These are phyloP conservation scores for Wakefieldia striispora DNA, from an alignment of 768 basidiomycete genomes.

Conservation along the genomic window DNA sequence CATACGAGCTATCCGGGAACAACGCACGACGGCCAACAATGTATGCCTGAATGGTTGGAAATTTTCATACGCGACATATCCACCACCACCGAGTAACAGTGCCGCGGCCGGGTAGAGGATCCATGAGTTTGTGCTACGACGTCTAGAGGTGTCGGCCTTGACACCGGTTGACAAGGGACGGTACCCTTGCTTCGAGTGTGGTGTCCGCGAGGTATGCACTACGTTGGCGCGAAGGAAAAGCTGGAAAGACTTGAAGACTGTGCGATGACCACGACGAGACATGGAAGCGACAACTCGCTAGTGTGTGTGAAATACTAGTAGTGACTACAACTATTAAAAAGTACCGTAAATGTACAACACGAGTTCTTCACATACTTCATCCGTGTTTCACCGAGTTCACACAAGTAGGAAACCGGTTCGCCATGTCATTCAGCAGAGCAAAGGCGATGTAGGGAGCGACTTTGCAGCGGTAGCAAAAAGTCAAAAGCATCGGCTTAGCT, in stretches of 20 bases:
- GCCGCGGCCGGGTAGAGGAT: conserved; percentile 24
- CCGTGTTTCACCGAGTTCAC: background rate
- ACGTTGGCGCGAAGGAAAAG: conserved; percentile 5
- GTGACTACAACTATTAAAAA: background rate
- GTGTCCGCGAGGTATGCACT: conserved; percentile 1
- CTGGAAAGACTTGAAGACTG: conserved; percentile 11
- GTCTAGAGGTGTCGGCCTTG: conserved; percentile 3
- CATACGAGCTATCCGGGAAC: conserved; percentile 72
- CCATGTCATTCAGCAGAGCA: background rate
- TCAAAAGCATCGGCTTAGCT: too few relatives aligned
- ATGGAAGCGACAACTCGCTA: conserved; percentile 7
- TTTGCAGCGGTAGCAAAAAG: too few relatives aligned
- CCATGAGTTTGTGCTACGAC: conserved; percentile 16
- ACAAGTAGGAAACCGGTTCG: background rate
- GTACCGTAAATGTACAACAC: too few relatives aligned
- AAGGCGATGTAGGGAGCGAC: too few relatives aligned
- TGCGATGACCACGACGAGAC: conserved; percentile 15
- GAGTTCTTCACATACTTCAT: too few relatives aligned
- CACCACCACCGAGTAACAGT: conserved; percentile 31
- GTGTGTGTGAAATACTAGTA: background rate
- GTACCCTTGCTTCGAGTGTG: conserved; percentile 3
- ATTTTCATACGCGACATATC: conserved; percentile 58
- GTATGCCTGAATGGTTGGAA: conserved; percentile 74
- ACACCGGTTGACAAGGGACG: conserved; percentile 13
- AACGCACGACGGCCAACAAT: conserved; percentile 70